Percentiles rank a stretch among this genome's conserved stretches.
Conservation (phyloP, 2,329 filamentous ascomycete genomes). For the Xylaria sp. region DNA sequence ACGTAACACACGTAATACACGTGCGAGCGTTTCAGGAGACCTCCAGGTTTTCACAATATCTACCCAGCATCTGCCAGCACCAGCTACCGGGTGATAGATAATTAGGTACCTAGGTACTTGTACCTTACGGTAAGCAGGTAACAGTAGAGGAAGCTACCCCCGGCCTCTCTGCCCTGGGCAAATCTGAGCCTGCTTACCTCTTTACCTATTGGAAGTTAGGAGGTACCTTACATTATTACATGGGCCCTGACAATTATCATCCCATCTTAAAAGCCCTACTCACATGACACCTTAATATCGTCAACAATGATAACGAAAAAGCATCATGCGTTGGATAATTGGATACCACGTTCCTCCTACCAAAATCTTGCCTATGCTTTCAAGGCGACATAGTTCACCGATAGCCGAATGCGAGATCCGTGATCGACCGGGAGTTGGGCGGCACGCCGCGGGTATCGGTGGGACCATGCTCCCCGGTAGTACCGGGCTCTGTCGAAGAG, state of each 20-base stretch:
- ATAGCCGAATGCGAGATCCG: conserved; percentile 24
- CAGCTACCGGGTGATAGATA: too few relatives aligned
- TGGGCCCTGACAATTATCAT: not conserved
- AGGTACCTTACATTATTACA: too few relatives aligned
- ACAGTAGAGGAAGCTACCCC: too few relatives aligned
- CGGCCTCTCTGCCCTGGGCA: too few relatives aligned
- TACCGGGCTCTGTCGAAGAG: not conserved
- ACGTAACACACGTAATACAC: conserved; percentile 8
- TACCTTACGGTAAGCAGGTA: too few relatives aligned
- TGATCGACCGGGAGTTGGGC: conserved; percentile 19
- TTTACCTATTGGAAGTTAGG: too few relatives aligned
- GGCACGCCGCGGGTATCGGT: conserved; percentile 25
- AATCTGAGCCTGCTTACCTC: too few relatives aligned
- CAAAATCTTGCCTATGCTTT: not conserved
- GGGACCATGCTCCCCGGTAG: conserved; percentile 4
- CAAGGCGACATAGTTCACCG: conserved; percentile 9
- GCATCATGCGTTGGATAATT: not conserved
- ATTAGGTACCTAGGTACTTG: too few relatives aligned
- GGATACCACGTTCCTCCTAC: not conserved
- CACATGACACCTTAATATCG: not conserved
- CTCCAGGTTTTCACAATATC: not conserved
- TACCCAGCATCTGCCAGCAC: too few relatives aligned
- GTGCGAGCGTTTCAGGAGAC: not conserved
- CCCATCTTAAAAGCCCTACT: not conserved
- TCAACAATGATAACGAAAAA: too few relatives aligned